phyloP scores from a whole-genome alignment of 768 basidiomycete species.

The Hericium coralloides region DNA sequence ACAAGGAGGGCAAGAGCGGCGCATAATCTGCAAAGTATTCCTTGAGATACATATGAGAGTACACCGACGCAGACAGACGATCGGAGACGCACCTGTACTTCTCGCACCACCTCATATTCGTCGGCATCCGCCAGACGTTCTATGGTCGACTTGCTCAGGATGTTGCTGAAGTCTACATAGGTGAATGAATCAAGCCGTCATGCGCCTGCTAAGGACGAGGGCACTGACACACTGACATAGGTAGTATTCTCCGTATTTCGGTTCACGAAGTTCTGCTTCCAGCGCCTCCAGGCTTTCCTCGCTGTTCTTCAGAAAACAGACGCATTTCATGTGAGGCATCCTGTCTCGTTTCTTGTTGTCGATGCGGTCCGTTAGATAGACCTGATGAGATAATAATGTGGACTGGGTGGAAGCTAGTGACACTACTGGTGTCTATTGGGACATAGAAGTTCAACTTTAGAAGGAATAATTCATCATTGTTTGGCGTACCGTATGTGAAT shows the following conservation, averaged over 20 bases:
- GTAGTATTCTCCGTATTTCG: conserved; percentile 97
- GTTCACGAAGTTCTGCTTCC: conserved; percentile 76
- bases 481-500: conserved; percentile 77
- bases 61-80: conserved; percentile 7
- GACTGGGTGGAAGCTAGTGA: conserved; percentile 94
- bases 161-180: conserved; percentile 85
- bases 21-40: conserved; percentile 98
- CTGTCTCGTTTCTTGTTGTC: conserved; percentile 89
- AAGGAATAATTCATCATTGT: background rate
- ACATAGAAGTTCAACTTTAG: background rate
- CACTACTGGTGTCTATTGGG: conserved; percentile 82
- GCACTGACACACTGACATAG: conserved; percentile 90
- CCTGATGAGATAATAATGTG: conserved; percentile 86
- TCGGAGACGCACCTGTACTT: conserved; percentile 72
- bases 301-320: conserved; percentile 83
- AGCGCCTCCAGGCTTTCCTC: conserved; percentile 79
- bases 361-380: conserved; percentile 95
- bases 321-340: conserved; percentile 95
- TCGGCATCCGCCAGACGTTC: conserved; percentile 91
- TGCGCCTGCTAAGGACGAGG: conserved; percentile 5
- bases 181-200: background rate
- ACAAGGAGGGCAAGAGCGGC: conserved; percentile 77
- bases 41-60: conserved; percentile 29
- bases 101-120: conserved; percentile 92
- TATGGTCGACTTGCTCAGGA: conserved; percentile 80